These are phyloP conservation scores for Podospora pseudopauciseta DNA, from an alignment of 495 filamentous ascomycete genomes.

Conservation along the genomic window DNA sequence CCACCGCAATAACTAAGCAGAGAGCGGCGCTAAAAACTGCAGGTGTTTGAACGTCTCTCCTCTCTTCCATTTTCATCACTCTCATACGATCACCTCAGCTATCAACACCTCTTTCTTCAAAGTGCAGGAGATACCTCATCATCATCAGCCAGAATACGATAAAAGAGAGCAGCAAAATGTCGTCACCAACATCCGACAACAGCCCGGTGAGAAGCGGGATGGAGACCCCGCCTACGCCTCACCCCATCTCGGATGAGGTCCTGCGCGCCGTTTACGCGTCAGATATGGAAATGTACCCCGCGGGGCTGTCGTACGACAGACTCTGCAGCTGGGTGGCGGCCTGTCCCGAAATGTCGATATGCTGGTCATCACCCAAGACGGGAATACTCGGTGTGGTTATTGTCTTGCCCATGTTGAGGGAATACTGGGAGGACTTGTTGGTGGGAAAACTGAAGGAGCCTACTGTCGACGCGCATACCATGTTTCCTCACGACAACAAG, in stretches of 20 bases:
- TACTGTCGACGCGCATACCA: slow-evolving; percentile 59
- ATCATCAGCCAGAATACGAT: not conserved
- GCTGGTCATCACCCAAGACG: slow-evolving; percentile 8
- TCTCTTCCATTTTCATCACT: not conserved
- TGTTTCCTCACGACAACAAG: slow-evolving; percentile 46
- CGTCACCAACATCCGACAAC: not conserved
- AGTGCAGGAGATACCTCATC: not conserved
- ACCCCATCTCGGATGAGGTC: slow-evolving; percentile 14
- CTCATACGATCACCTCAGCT: not conserved
- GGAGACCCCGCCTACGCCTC: not conserved
- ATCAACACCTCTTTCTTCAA: not conserved
- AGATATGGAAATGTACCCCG: slow-evolving; percentile 38
- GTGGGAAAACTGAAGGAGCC: slow-evolving; percentile 65
- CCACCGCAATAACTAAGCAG: not conserved
- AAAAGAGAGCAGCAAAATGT: not conserved
- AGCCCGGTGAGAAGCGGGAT: not conserved
- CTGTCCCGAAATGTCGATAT: slow-evolving; percentile 27
- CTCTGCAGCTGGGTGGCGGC: slow-evolving; percentile 28
- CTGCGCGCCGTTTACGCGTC: slow-evolving; percentile 29
- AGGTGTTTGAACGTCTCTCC: not conserved
- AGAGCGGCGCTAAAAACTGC: not conserved
- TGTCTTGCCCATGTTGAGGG: slow-evolving; percentile 23
- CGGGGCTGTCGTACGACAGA: slow-evolving; percentile 25
- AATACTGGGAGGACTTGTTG: slow-evolving; percentile 52
- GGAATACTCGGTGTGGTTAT: slow-evolving; percentile 26